Conservation (phyloP, 805 yeast species). For the Cyberlindnera euphorbiiphila region DNA sequence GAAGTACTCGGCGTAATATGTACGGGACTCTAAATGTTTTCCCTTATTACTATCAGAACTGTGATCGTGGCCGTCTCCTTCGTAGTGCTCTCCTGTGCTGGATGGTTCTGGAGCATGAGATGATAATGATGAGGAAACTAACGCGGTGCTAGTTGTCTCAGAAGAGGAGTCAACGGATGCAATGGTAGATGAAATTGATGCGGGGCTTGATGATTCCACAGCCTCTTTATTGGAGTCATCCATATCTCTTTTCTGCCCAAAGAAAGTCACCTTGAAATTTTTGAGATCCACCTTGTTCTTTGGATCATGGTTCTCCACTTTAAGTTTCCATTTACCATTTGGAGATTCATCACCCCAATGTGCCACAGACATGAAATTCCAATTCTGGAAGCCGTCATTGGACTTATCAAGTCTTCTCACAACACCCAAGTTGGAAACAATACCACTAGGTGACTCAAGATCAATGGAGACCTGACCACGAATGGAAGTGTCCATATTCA, state of each 20-base stretch:
- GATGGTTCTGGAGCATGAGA: slow-evolving; percentile 4
- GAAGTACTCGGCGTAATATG: slow-evolving; percentile 58
- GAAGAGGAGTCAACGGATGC: background rate
- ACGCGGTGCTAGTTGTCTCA: background rate
- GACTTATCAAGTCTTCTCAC: slow-evolving; percentile 57
- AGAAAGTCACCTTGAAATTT: slow-evolving; percentile 74
- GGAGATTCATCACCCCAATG: slow-evolving; percentile 95
- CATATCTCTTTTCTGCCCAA: slow-evolving; percentile 65
- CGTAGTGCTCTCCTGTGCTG: slow-evolving; percentile 9
- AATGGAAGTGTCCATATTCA: slow-evolving; percentile 57
- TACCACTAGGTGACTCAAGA: slow-evolving; percentile 72
- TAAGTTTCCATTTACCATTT: slow-evolving; percentile 76
- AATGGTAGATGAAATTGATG: slow-evolving; percentile 3
- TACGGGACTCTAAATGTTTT: slow-evolving; percentile 33
- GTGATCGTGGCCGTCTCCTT: slow-evolving; percentile 27
- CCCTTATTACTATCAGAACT: slow-evolving; percentile 35
- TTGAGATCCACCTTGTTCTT: slow-evolving; percentile 41
- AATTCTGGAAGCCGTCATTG: slow-evolving; percentile 58
- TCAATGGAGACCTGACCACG: slow-evolving; percentile 71
- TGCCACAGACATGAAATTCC: slow-evolving; percentile 97
- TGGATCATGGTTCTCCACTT: slow-evolving; percentile 46
- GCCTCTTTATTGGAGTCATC: slow-evolving; percentile 35
- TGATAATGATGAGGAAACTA: slow-evolving; percentile 7
- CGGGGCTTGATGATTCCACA: slow-evolving; percentile 9
- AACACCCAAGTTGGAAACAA: slow-evolving; percentile 69